Conservation (phyloP, 495 filamentous ascomycete species). For the Aspergillus homomorphus region DNA sequence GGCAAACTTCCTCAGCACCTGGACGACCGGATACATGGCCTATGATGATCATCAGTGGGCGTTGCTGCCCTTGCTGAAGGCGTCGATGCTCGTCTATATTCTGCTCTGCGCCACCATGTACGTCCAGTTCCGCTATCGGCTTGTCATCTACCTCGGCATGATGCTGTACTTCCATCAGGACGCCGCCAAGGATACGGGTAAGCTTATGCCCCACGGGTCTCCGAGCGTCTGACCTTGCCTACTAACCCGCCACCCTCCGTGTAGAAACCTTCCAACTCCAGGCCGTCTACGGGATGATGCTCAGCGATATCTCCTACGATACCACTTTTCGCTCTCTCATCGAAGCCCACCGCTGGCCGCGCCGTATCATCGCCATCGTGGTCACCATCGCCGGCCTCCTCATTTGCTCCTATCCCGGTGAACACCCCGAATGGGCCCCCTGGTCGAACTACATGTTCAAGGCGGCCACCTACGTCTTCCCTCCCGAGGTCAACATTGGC, state of each 20-base stretch:
- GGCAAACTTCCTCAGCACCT: slow-evolving; percentile 51
- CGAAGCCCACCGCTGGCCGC: slow-evolving; percentile 42
- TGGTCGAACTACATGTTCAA: slow-evolving; percentile 56
- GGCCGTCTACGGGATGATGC: slow-evolving; percentile 60
- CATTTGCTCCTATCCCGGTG: slow-evolving; percentile 58
- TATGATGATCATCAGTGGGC: slow-evolving; percentile 70
- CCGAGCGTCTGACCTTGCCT: background rate
- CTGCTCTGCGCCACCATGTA: slow-evolving; percentile 54
- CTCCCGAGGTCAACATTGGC: slow-evolving; percentile 48
- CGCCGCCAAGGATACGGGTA: slow-evolving; percentile 30
- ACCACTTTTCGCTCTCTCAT: slow-evolving; percentile 49
- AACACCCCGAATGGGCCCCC: slow-evolving; percentile 51
- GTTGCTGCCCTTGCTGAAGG: slow-evolving; percentile 57
- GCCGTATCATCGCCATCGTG: slow-evolving; percentile 41
- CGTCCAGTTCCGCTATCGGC: slow-evolving; percentile 53
- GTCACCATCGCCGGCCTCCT: slow-evolving; percentile 51
- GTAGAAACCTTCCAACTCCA: slow-evolving; percentile 53
- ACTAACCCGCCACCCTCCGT: slow-evolving; percentile 15
- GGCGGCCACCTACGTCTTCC: slow-evolving; percentile 51
- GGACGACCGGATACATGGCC: slow-evolving; percentile 55
- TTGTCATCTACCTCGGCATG: slow-evolving; percentile 50
- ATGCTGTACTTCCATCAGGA: slow-evolving; percentile 53
- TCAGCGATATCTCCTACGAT: slow-evolving; percentile 59
- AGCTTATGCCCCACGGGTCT: background rate
- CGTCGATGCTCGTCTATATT: slow-evolving; percentile 60